A percentile compares a stretch with the other conserved stretches of the same genome.
phyloP scores from a whole-genome alignment of 2,329 filamentous ascomycete genomes.

The Diaporthe citriasiana region DNA sequence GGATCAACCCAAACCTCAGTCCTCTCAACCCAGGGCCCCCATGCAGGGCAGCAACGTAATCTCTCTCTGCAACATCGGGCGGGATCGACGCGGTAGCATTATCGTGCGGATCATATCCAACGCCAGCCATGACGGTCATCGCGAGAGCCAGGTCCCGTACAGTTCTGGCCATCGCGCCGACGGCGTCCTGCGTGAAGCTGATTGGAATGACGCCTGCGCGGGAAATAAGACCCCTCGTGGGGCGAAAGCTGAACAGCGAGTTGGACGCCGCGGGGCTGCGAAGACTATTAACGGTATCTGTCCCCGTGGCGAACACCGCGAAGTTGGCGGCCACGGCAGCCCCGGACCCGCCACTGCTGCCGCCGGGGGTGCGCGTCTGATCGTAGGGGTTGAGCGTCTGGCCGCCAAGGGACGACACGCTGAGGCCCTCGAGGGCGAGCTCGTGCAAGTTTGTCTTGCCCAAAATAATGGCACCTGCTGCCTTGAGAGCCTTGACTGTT shows the following conservation, averaged over 20 bases:
- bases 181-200: conserved; percentile 68
- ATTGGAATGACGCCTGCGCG: conserved; percentile 67
- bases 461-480: conserved; percentile 69
- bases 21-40: conserved; percentile 47
- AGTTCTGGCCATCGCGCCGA: conserved; percentile 67
- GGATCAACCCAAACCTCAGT: conserved; percentile 51
- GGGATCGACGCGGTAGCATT: conserved; percentile 66
- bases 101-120: conserved; percentile 65
- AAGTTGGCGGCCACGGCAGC: conserved; percentile 70
- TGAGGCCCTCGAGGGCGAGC: conserved; percentile 74
- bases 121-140: conserved; percentile 66
- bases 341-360: conserved; percentile 74
- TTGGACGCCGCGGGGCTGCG: conserved; percentile 74
- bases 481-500: conserved; percentile 63
- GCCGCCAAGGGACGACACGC: conserved; percentile 73
- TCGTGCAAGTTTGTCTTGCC: conserved; percentile 75
- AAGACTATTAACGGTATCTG: conserved; percentile 74
- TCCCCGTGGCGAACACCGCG: conserved; percentile 70
- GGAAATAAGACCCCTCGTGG: conserved; percentile 67
- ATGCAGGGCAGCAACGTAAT: conserved; percentile 61
- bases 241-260: conserved; percentile 70
- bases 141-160: conserved; percentile 65
- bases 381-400: conserved; percentile 79
- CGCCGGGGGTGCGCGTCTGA: conserved; percentile 73
- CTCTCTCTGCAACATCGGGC: conserved; percentile 53